A percentile compares a stretch with the other conserved stretches of the same genome.
Evolutionary conservation across 768 basidiomycete species (phyloP).

Genomic region (Mycena vulgaris): DNA sequence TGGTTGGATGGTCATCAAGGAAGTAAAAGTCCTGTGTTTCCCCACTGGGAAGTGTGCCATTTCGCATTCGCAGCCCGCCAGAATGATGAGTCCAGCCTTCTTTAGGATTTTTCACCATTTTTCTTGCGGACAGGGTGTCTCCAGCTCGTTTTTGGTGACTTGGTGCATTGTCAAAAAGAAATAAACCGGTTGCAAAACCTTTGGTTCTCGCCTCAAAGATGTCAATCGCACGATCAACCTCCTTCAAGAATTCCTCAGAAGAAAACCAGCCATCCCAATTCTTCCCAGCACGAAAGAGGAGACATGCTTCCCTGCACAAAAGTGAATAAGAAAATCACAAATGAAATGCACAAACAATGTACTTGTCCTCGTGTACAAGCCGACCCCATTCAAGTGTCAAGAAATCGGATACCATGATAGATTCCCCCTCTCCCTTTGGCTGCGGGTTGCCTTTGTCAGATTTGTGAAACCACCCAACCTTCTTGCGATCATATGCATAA

Average conservation of each 20-base stretch:
- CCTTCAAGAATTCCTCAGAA: slow-evolving; percentile 41
- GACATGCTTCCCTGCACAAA: slow-evolving; percentile 33
- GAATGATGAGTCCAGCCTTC: no score
- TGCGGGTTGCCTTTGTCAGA: no score
- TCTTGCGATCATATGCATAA: slow-evolving; percentile 45
- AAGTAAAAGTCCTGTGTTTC: slow-evolving; percentile 51
- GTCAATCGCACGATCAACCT: slow-evolving; percentile 42
- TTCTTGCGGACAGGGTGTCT: slow-evolving; percentile 45
- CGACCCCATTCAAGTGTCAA: slow-evolving; percentile 45
- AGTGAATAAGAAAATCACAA: neutral
- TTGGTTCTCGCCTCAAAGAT: slow-evolving; percentile 40
- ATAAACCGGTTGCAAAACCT: slow-evolving; percentile 37
- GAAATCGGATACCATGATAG: slow-evolving; percentile 52
- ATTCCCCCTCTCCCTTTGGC: no score
- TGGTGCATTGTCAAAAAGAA: no score
- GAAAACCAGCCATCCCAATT: slow-evolving; percentile 45
- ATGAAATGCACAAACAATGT: slow-evolving; percentile 3
- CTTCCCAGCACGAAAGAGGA: slow-evolving; percentile 45
- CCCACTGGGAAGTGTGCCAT: slow-evolving; percentile 40
- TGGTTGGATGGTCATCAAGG: slow-evolving; percentile 47
- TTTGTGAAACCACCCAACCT: slow-evolving; percentile 40
- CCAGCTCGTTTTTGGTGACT: slow-evolving; percentile 46
- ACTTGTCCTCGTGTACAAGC: slow-evolving; percentile 29
- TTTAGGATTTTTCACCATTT: slow-evolving; percentile 47
- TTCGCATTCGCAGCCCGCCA: slow-evolving; percentile 43